Percentiles rank a stretch among this genome's conserved stretches.
Evolutionary conservation across 2,329 filamentous ascomycete genomes (phyloP).

Genomic region (Escovopsis sp.): DNA sequence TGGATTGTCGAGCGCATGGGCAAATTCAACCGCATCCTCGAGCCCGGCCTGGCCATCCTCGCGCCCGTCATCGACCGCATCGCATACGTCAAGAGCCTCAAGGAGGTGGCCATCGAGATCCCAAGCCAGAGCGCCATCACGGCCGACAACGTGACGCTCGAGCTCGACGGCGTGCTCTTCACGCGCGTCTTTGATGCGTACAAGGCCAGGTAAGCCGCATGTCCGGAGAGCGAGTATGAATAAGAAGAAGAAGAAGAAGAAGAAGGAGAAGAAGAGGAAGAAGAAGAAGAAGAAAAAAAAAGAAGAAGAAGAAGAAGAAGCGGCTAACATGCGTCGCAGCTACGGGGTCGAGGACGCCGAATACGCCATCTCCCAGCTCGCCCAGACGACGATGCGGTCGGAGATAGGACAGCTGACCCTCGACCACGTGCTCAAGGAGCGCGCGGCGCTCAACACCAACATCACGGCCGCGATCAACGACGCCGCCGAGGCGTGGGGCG

Average conservation of each 20-base stretch:
- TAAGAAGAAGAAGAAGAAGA: too few species aligned
- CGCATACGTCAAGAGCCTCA: conserved; percentile 93
- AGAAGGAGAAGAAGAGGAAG: too few species aligned
- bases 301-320: background rate
- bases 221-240: too few species aligned
- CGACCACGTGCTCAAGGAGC: conserved; percentile 95
- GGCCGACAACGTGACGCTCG: conserved; percentile 92
- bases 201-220: conserved; percentile 60
- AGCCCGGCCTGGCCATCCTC: conserved; percentile 80
- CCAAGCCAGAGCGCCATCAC: conserved; percentile 96
- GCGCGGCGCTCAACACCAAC: conserved; percentile 88
- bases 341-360: conserved; percentile 98
- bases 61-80: conserved; percentile 89
- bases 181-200: conserved; percentile 96
- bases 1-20: conserved; percentile 99
- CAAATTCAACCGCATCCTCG: conserved; percentile 83
- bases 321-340: conserved; percentile 28
- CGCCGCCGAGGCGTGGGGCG: conserved; percentile 90
- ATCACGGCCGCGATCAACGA: conserved; percentile 99
- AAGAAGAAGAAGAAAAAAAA: background rate
- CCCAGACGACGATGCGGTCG: conserved; percentile 96
- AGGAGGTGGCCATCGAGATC: conserved; percentile 93
- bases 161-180: conserved; percentile 90
- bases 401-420: conserved; percentile 94
- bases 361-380: conserved; percentile 94